These are phyloP conservation scores for Neurospora sp. DNA, from an alignment of 495 filamentous ascomycete species.

Conservation along the genomic window DNA sequence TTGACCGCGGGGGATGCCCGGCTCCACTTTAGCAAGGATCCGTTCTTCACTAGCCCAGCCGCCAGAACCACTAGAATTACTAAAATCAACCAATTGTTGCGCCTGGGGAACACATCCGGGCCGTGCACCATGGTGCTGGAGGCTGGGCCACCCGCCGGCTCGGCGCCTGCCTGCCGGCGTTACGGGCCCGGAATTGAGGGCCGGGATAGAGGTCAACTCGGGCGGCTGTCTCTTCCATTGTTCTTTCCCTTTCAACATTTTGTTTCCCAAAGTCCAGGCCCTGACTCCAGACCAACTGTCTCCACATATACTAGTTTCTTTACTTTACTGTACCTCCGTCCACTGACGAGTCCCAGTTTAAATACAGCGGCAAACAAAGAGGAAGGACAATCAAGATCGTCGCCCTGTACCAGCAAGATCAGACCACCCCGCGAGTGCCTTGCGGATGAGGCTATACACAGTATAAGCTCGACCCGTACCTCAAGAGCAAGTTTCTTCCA, in stretches of 20 bases:
- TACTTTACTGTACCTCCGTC: too few species aligned
- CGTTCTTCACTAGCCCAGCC: neutral
- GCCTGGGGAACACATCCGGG: neutral
- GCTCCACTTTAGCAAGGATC: neutral
- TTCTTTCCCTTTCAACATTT: neutral
- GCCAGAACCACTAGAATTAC: neutral
- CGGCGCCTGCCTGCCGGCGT: neutral
- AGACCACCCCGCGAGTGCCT: too few species aligned
- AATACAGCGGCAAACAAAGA: too few species aligned
- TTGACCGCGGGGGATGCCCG: neutral
- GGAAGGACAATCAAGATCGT: too few species aligned
- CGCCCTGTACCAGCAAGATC: too few species aligned
- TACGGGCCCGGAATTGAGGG: neutral
- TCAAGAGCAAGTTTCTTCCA: too few species aligned
- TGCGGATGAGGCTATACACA: too few species aligned
- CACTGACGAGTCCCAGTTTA: too few species aligned
- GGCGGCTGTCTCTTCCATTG: neutral
- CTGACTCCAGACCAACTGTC: too few species aligned
- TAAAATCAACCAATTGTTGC: neutral
- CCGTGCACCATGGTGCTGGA: neutral
- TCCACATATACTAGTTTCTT: too few species aligned
- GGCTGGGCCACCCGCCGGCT: neutral
- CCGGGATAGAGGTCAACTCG: neutral
- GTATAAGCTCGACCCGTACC: too few species aligned
- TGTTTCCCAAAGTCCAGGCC: neutral